Percentiles rank a stretch among this genome's conserved stretches.
phyloP scores from a whole-genome alignment of 2,329 filamentous ascomycete genomes.

The Davidsoniella virescens region DNA sequence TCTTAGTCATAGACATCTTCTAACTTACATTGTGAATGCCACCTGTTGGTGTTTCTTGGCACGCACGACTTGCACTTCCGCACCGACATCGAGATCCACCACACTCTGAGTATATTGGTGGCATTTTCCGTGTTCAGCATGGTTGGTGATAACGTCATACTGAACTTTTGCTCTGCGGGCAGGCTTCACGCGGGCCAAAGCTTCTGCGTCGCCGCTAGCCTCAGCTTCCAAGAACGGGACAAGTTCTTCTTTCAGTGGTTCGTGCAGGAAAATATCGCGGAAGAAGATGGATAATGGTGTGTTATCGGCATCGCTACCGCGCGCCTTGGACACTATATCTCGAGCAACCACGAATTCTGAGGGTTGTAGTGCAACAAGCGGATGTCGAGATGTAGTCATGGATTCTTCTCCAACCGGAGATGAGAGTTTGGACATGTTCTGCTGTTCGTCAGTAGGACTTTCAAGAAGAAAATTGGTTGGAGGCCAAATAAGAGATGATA shows the following conservation, averaged over 20 bases:
- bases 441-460: neutral
- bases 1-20: neutral
- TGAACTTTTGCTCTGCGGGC: conserved; percentile 30
- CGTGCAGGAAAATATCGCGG: conserved; percentile 47
- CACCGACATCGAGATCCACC: conserved; percentile 22
- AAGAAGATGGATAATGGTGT: conserved; percentile 18
- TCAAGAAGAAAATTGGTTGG: no score
- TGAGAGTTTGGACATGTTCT: neutral
- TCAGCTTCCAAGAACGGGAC: conserved; percentile 42
- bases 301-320: conserved; percentile 15
- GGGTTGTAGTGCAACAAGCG: conserved; percentile 32
- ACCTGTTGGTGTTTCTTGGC: conserved; percentile 21
- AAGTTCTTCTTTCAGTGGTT: conserved; percentile 43
- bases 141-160: conserved; percentile 24
- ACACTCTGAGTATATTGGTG: conserved; percentile 22
- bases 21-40: conserved; percentile 21
- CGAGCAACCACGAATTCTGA: conserved; percentile 34
- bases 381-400: conserved; percentile 18
- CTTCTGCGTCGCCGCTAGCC: conserved; percentile 28
- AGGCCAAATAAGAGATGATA: no score
- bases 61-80: conserved; percentile 4
- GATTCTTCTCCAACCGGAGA: no score
- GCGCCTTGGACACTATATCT: conserved; percentile 21
- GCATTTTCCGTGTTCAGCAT: conserved; percentile 14
- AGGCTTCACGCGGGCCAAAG: conserved; percentile 18